Evolutionary conservation across 805 yeast species (phyloP), one percentile per base, ranked within the genome.

Genomic region (Kodamaea leandrae): DNA sequence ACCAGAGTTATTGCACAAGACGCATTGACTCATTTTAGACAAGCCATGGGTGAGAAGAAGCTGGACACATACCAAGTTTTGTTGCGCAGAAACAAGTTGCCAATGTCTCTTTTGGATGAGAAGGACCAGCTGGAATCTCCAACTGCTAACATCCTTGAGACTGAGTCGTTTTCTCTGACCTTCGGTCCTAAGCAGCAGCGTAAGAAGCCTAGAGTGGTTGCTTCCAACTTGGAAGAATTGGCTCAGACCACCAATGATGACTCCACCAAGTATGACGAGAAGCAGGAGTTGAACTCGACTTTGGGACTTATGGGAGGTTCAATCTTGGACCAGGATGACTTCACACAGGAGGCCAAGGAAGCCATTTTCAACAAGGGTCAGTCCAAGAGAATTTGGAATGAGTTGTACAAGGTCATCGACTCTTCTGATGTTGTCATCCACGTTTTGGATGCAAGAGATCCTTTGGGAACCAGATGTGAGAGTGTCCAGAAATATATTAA

Each of bases 361-460:
- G 90, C 93, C 45, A 90, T 91, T 64, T 91, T 91, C 74, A 82
- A 84, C 60, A 91, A 91, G 63, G 99, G 99, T 55, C 99, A 91
- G 70, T 89, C 97, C 36, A 91, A 91, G 68, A 85, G 99, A 71
- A 91, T 91, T 53, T 91, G 99, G 99, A 93, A 93, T 64, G 99
- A 91, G 63, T 74, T 91, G 46, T 91, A 93, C 66, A 91, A 91
- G 61, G 99, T 91, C 37, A 89, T 91, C 53, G 99, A 91, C 65
- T 91, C 98, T 8, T 88, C 97, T 0, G 99, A 91, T 70, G 97
- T 91, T 32, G 96, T 91, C 28, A 86, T 91, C 45, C 97, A 93
- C 55, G 99, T 93, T 17, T 71, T 91, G 42, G 99, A 91, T 68
- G 99, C 99, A 2, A 82, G 99, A 68, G 97, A 91, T 69, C 99